Percentiles rank a stretch among this genome's conserved stretches.
These are phyloP conservation scores for Phymatotrichopsis omnivora DNA, from an alignment of 2,329 filamentous ascomycete species.

Conservation along the genomic window DNA sequence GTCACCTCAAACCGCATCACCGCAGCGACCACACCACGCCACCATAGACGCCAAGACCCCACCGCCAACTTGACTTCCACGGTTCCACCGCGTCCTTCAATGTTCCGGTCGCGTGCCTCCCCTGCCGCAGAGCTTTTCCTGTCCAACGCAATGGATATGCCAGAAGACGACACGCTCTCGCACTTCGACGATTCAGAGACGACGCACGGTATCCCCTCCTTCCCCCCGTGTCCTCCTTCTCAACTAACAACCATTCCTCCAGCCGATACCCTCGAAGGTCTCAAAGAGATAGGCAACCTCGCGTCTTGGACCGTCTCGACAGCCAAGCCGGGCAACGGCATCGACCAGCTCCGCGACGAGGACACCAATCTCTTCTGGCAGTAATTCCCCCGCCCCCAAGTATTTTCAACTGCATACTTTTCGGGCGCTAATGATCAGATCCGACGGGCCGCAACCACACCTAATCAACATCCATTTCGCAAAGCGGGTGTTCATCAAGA, in stretches of 20 bases:
- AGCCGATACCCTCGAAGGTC: slow-evolving; percentile 35
- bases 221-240: not conserved
- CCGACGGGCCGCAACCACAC: slow-evolving; percentile 75
- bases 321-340: slow-evolving; percentile 68
- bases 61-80: no score
- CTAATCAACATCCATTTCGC: slow-evolving; percentile 76
- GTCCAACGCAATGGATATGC: no score
- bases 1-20: no score
- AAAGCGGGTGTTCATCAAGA: slow-evolving; percentile 67
- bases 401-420: not conserved
- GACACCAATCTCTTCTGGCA: slow-evolving; percentile 71
- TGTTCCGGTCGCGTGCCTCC: no score
- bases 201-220: no score
- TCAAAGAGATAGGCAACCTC: slow-evolving; percentile 77
- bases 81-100: no score
- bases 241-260: not conserved
- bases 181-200: no score
- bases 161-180: no score
- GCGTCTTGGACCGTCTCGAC: slow-evolving; percentile 75
- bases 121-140: no score
- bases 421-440: slow-evolving; percentile 40
- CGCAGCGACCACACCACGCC: no score
- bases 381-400: slow-evolving; percentile 39
- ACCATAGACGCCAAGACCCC: no score
- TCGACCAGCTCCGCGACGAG: slow-evolving; percentile 64